Conservation (phyloP, 2,329 filamentous ascomycete species). For the Fusarium ambrosium region DNA sequence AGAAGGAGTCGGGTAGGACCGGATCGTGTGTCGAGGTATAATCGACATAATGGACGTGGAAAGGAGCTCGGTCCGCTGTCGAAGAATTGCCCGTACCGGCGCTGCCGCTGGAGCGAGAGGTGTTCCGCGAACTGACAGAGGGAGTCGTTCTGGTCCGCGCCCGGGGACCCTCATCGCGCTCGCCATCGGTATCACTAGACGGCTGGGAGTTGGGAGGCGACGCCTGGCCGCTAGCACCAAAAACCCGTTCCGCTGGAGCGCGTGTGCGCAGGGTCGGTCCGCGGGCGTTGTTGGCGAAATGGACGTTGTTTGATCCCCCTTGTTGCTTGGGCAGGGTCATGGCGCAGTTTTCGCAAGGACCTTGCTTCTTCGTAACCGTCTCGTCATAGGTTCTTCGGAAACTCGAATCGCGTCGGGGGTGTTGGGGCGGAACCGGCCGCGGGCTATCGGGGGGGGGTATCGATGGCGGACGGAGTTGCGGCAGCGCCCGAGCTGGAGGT, state of each 20-base stretch:
- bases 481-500: conserved; percentile 53
- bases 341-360: conserved; percentile 77
- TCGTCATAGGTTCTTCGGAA: conserved; percentile 75
- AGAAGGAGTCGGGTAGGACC: conserved; percentile 71
- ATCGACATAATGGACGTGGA: conserved; percentile 75
- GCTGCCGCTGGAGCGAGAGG: conserved; percentile 67
- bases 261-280: conserved; percentile 72
- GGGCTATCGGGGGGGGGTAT: conserved; percentile 73
- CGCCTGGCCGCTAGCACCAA: conserved; percentile 59
- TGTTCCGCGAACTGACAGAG: conserved; percentile 59
- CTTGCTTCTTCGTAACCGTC: conserved; percentile 73
- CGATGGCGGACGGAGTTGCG: conserved; percentile 59
- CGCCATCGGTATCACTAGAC: conserved; percentile 66
- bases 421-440: conserved; percentile 55
- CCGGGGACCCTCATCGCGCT: conserved; percentile 59
- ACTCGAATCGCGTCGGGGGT: conserved; percentile 67
- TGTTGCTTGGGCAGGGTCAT: conserved; percentile 65
- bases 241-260: conserved; percentile 71
- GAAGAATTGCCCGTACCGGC: conserved; percentile 62
- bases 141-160: conserved; percentile 58
- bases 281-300: conserved; percentile 56
- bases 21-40: conserved; percentile 79
- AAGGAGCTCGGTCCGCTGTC: conserved; percentile 58
- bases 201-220: conserved; percentile 68
- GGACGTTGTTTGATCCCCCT: conserved; percentile 42